Base-by-base conservation (phyloP, 2,329 filamentous ascomycete genomes). In the Phoma herbarum region DNA sequence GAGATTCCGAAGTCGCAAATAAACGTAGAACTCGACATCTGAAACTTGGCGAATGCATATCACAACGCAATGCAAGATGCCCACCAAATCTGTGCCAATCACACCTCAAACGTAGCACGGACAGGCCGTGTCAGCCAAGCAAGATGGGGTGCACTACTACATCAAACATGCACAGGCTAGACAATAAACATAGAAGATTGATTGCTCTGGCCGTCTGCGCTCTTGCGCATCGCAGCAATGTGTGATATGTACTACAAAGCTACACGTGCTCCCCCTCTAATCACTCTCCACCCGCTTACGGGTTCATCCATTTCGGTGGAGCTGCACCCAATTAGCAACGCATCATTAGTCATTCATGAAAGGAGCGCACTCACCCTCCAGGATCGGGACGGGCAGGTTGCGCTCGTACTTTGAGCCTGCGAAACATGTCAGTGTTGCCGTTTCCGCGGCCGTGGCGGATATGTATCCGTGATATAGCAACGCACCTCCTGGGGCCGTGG, bases 381-480 rank as follows among this genome's bases (percentile, higher is more conserved):
- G 82, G 67, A 89, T 88, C 31, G 89, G 93, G 57, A 87, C 85
- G 31, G 92, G 91, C 53, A 98, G 78, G 79, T 99, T 99, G 77
- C 95, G 87, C 81, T 98, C 95, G 79, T 90, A 98, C 85, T 98
- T 98, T 65, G 92, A 97, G 67, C 93, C 92, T 96, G 68, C 44
- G 23, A 26, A n/a, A 46, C 26, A 41, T 22, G 61, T 71, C 52
- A 71, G 65, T 54, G 61, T 64, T 45, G 28, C 59, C 57, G 60
- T 59, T 60, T 61, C 56, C 47, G 59, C 67, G 64, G 67, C 67
- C 66, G 66, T 43, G 22, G 42, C 65, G 59, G 63, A 65, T 62
- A 63, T 55, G 44, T 62, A 64, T 68, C 64, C 64, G 66, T 43
- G 50, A 37, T 37, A 39, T 52, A 53, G 57, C 33, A 58, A 63